Conservation (phyloP, 768 basidiomycete genomes). For the Boletus vermiculosoides region DNA sequence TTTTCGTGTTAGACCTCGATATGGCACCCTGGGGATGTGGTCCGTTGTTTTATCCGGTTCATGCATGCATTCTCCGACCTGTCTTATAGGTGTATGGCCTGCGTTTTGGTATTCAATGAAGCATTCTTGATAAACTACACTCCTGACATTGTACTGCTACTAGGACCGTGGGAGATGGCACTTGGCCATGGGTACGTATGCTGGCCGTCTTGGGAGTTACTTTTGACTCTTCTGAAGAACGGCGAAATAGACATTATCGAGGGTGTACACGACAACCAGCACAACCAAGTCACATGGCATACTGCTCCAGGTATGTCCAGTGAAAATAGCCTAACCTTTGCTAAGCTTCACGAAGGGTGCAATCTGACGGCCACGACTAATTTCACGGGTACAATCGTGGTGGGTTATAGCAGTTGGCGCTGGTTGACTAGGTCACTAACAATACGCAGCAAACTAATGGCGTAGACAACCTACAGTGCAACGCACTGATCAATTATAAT, state of each 20-base stretch:
- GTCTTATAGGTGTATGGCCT: constrained; percentile 68
- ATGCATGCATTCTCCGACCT: constrained; percentile 1
- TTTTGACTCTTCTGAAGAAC: constrained; percentile 39
- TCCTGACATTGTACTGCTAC: constrained; percentile 6
- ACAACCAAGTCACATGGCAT: constrained; percentile 85
- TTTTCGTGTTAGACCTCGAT: constrained; percentile 82
- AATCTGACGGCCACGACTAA: constrained; percentile 49
- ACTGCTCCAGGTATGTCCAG: constrained; percentile 52
- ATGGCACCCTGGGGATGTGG: constrained; percentile 91
- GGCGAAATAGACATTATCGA: constrained; percentile 86
- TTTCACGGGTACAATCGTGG: constrained; percentile 64
- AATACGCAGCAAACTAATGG: constrained; percentile 45
- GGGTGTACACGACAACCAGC: constrained; percentile 80
- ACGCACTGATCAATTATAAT: constrained; percentile 53
- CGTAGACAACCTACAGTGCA: constrained; percentile 51
- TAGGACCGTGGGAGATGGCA: constrained; percentile 44
- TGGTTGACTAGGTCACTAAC: background rate
- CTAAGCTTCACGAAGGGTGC: constrained; percentile 46
- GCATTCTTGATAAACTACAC: background rate
- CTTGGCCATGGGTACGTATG: constrained; percentile 62
- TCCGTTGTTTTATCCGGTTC: constrained; percentile 18
- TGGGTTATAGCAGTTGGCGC: constrained; percentile 33
- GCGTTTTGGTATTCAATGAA: constrained; percentile 62
- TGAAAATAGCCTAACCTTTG: background rate
- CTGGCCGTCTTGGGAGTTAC: background rate